Percentiles rank a stretch among this genome's conserved stretches.
phyloP scores from a whole-genome alignment of 768 basidiomycete species.

The Kwoniella sp. region DNA sequence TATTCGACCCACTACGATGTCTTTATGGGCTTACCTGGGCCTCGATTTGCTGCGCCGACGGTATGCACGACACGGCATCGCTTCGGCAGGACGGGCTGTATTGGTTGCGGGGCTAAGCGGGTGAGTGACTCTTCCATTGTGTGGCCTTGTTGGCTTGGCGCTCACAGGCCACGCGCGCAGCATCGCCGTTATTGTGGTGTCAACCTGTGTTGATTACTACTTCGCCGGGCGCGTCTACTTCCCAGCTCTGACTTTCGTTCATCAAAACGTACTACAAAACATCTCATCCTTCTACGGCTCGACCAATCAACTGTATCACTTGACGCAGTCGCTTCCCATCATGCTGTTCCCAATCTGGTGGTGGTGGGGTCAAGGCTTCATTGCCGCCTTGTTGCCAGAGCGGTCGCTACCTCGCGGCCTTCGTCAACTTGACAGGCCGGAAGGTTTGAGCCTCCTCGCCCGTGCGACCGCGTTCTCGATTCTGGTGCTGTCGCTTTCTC shows the following conservation, averaged over 20 bases:
- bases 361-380: constrained; percentile 47
- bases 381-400: constrained; percentile 17
- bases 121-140: no score
- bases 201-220: constrained; percentile 58
- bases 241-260: constrained; percentile 76
- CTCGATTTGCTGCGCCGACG: constrained; percentile 53
- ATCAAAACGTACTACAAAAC: constrained; percentile 68
- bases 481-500: constrained; percentile 67
- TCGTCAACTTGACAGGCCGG: constrained; percentile 22
- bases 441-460: constrained; percentile 51
- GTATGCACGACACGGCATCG: no score
- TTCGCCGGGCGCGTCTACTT: constrained; percentile 57
- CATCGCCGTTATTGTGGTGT: constrained; percentile 23
- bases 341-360: constrained; percentile 67
- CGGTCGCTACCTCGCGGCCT: constrained; percentile 5
- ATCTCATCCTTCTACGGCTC: constrained; percentile 90
- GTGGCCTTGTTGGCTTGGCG: no score
- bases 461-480: constrained; percentile 61
- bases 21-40: constrained; percentile 78
- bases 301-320: constrained; percentile 81
- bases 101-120: no score
- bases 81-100: no score
- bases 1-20: constrained; percentile 79
- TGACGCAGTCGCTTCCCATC: constrained; percentile 79
- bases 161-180: no score